Evolutionary conservation across 2,329 filamentous ascomycete genomes (phyloP).

Genomic region (Sphaerulina musiva): DNA sequence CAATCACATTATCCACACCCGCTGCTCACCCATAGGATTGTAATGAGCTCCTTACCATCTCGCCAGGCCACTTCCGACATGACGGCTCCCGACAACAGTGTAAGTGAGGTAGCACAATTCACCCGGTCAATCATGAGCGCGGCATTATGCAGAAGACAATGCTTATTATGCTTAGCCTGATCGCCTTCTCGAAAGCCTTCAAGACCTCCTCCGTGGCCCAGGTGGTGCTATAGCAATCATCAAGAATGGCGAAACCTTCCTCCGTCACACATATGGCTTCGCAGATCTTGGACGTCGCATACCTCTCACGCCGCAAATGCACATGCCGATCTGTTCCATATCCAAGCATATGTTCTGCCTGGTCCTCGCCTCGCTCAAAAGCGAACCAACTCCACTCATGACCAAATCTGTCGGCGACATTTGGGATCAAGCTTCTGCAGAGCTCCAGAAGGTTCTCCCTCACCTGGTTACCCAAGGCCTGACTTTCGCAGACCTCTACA

Average conservation of each 20-base stretch:
- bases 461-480: conserved; percentile 28
- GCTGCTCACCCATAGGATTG: no score
- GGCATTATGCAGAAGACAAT: no score
- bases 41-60: no score
- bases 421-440: conserved; percentile 21
- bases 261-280: conserved; percentile 40
- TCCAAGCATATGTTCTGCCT: conserved; percentile 43
- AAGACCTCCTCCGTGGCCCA: conserved; percentile 32
- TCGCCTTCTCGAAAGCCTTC: not conserved
- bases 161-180: not conserved
- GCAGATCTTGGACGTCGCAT: conserved; percentile 38
- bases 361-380: conserved; percentile 33
- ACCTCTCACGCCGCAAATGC: conserved; percentile 34
- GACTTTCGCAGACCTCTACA: conserved; percentile 35
- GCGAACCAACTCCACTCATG: conserved; percentile 31
- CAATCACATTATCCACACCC: not conserved
- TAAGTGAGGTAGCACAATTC: no score
- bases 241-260: conserved; percentile 39
- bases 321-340: conserved; percentile 44
- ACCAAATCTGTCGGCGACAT: conserved; percentile 11
- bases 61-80: no score
- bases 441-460: conserved; percentile 31
- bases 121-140: no score
- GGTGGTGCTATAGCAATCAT: conserved; percentile 41
- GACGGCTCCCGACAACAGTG: no score